Percentiles rank a stretch among this genome's conserved stretches.
Evolutionary conservation across 768 basidiomycete genomes (phyloP).

Genomic region (Termitomyces sp.): DNA sequence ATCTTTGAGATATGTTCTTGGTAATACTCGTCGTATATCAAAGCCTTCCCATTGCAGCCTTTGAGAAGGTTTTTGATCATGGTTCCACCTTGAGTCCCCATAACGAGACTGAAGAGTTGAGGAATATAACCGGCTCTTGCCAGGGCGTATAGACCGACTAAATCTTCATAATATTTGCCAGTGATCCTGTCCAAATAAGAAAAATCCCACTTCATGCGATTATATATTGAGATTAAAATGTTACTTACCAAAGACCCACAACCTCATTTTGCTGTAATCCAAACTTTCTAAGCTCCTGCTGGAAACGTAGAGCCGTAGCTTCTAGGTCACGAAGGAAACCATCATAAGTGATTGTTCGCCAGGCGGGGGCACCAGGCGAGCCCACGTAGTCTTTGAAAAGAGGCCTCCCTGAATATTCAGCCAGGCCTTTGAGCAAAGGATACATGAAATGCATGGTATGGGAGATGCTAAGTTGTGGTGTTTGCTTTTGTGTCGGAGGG

Average conservation of each 20-base stretch:
- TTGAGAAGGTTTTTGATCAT: slow-evolving; percentile 4
- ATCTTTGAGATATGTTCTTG: background rate
- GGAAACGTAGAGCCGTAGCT: background rate
- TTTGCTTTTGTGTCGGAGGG: background rate
- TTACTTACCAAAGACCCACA: slow-evolving; percentile 4
- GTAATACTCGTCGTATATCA: slow-evolving; percentile 4
- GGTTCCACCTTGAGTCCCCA: background rate
- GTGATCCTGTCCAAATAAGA: background rate
- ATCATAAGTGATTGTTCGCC: slow-evolving; percentile 4
- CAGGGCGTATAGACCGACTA: slow-evolving; percentile 4
- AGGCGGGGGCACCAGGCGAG: background rate
- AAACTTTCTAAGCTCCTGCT: background rate
- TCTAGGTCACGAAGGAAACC: background rate
- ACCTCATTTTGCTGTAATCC: background rate
- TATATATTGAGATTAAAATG: background rate
- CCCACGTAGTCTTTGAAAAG: slow-evolving; percentile 5
- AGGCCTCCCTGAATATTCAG: background rate
- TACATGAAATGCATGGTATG: slow-evolving; percentile 8
- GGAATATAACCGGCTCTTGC: slow-evolving; percentile 5
- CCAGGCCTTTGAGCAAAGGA: slow-evolving; percentile 1
- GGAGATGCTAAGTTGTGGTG: background rate
- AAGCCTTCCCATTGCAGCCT: background rate
- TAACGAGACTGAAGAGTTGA: slow-evolving; percentile 4
- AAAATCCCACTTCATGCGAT: no score
- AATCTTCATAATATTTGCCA: background rate